Evolutionary conservation across 345 rosid species (phyloP), one percentile per base, ranked within the genome.

Genomic region (Balakata baccata): DNA sequence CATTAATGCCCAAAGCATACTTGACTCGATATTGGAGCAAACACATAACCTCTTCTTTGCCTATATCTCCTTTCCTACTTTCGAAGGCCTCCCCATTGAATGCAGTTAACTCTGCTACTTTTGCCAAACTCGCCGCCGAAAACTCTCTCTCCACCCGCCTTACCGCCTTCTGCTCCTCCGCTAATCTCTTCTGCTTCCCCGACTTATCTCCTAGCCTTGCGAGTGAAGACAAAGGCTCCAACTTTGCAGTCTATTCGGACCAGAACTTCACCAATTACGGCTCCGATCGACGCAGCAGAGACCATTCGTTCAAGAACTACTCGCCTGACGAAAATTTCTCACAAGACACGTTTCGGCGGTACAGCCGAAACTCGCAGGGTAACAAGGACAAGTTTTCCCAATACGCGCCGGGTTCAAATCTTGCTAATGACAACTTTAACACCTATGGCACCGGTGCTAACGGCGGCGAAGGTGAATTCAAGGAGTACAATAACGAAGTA

Each of bases 21-120:
- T 71, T 94, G 43, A 77, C 85, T 64, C 96, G 97, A 64, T 88
- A 90, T 84, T 94, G 97, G 98, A 90, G 86, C 82, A 89, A 85
- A 58, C 85, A 83, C 81, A 82, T 94, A 86, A 78, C 59, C 23
- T 74, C 38, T 68, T 64, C 78, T 29, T 75, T 77, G 29, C 77
- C 87, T 23, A 79, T 79, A 50, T 84, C 94, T 53, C 70, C 69
- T 45, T 90, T 94, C 69, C 80, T 94, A 23, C 84, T 94, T 56
- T 89, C 97, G 13, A 94, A 89, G 66, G 96, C 91, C 0, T 94
- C 98, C 0, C 97, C 96, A 11, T 49, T 92, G 4, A 85, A 58
- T 52, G 85, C 92, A 16, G 86, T 88, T 5, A 85, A 87, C 34
- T 83, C 92, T 0, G 90, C 90, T 2, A 74, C 82, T 64, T 92